Percentiles rank a stretch among this genome's conserved stretches.
These are phyloP conservation scores for Leptographium procerum DNA, from an alignment of 2,329 filamentous ascomycete species.

Conservation along the genomic window DNA sequence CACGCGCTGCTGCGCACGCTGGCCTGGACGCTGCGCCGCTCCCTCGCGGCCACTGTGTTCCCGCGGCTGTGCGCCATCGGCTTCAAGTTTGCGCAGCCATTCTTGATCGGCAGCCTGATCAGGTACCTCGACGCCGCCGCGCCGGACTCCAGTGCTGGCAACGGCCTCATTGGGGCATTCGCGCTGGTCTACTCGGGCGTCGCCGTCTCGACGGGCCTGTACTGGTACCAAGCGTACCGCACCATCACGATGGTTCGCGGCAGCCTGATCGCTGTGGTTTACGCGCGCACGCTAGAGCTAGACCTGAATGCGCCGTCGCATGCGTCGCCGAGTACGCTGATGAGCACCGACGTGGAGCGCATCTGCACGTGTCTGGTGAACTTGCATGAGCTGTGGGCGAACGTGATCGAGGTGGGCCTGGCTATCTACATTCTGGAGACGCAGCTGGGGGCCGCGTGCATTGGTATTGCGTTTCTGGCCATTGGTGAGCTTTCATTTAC, in stretches of 20 bases:
- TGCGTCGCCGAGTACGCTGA: conserved; percentile 9
- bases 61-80: conserved; percentile 22
- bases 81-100: conserved; percentile 26
- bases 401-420: conserved; percentile 22
- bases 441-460: conserved; percentile 23
- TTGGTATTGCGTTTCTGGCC: background rate
- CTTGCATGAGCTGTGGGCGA: conserved; percentile 26
- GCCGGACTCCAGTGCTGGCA: conserved; percentile 16
- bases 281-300: conserved; percentile 1
- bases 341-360: conserved; percentile 30
- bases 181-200: conserved; percentile 28
- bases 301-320: background rate
- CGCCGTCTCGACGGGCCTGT: conserved; percentile 25
- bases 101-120: conserved; percentile 23
- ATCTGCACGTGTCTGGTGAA: conserved; percentile 24
- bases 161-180: conserved; percentile 23
- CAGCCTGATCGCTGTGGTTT: conserved; percentile 3
- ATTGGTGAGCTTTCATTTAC: too few relatives aligned
- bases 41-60: conserved; percentile 19
- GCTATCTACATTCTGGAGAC: conserved; percentile 22
- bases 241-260: conserved; percentile 3
- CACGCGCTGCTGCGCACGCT: background rate
- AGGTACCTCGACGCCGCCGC: conserved; percentile 18
- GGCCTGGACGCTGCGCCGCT: conserved; percentile 7
- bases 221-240: conserved; percentile 17